A percentile compares a stretch with the other conserved stretches of the same genome.
Conservation (phyloP, 2,329 filamentous ascomycete genomes). For the Clathrospora elynae region DNA sequence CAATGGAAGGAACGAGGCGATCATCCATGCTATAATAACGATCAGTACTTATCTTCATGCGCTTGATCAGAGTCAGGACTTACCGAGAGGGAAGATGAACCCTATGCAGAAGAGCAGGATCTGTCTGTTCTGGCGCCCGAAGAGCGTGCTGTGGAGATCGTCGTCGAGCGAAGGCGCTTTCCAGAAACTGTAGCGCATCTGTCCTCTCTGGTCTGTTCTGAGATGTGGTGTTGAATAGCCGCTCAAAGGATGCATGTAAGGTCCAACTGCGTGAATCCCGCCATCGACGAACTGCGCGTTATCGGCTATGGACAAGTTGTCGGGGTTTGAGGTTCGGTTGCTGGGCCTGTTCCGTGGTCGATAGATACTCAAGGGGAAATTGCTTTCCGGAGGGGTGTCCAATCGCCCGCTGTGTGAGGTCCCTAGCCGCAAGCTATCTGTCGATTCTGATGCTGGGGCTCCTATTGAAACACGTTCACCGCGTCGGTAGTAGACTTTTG, state of each 20-base stretch:
- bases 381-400: slow-evolving; percentile 45
- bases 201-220: slow-evolving; percentile 51
- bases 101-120: slow-evolving; percentile 75
- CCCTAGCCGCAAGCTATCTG: slow-evolving; percentile 37
- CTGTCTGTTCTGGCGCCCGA: slow-evolving; percentile 74
- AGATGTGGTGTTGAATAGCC: slow-evolving; percentile 45
- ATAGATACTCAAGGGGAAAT: slow-evolving; percentile 46
- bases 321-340: slow-evolving; percentile 36
- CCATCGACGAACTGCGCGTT: slow-evolving; percentile 35
- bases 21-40: slow-evolving; percentile 69
- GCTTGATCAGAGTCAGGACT: slow-evolving; percentile 21
- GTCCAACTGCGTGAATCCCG: slow-evolving; percentile 35
- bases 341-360: slow-evolving; percentile 48
- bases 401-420: slow-evolving; percentile 47
- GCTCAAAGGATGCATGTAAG: slow-evolving; percentile 33
- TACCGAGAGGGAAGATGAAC: slow-evolving; percentile 72
- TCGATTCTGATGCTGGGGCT: slow-evolving; percentile 43
- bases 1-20: slow-evolving; percentile 75
- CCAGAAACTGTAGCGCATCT: slow-evolving; percentile 65
- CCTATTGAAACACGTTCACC: slow-evolving; percentile 45
- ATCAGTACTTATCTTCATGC: slow-evolving; percentile 24
- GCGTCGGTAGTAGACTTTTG: slow-evolving; percentile 47
- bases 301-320: slow-evolving; percentile 38
- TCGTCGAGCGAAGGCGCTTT: slow-evolving; percentile 73
- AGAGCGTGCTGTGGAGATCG: slow-evolving; percentile 62